Base-by-base conservation (phyloP, 768 basidiomycete species). In the Termitomyces sp. region DNA sequence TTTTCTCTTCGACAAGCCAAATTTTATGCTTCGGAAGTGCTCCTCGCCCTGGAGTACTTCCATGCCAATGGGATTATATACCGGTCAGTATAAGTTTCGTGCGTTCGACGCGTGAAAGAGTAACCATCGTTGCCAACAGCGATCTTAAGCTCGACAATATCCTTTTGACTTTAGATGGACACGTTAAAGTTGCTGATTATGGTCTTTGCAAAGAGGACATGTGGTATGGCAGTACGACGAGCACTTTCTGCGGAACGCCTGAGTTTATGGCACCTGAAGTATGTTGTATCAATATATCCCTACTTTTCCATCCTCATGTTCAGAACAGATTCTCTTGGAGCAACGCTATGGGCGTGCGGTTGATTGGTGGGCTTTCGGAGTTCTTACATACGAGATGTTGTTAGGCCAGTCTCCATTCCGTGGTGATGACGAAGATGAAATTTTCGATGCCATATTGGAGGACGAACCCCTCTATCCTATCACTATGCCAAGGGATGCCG, bases 211-310 rank as follows among this genome's bases (percentile, higher is more conserved):
- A 99, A 71, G 97, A 98, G 69, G 93, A 98, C 20, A 98, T 99
- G 96, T 95, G 92, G 92, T 85, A 81, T 63, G 94, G 94, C 16
- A 85, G 88, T 66, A 98, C 95, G 22, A 99, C 97, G 3, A 94
- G 92, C 71, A 99, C 97, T 3, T 99, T 99, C 75, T 99, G 97
- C 74, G 97, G 97, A 53, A 99, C 97, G 18, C 97, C 97, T 0
- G 97, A 99, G 71, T 98, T 98, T 73, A 98, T 99, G 97, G 97
- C 97, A 22, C 97, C 97, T 3, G 97, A 99, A 82, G 96, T 95
- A 59, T 41, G 79, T 61, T 36, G 12, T 26, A 13, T n/a, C 42
- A 16, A 9, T 24, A 6, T 4, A 18, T 4, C n/a, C 20, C 41
- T 18, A 34, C 24, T 34, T 41, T 36, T 42, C 6, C 18, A 46